phyloP scores from a whole-genome alignment of 345 rosid species.

The Aethionema arabicum region DNA sequence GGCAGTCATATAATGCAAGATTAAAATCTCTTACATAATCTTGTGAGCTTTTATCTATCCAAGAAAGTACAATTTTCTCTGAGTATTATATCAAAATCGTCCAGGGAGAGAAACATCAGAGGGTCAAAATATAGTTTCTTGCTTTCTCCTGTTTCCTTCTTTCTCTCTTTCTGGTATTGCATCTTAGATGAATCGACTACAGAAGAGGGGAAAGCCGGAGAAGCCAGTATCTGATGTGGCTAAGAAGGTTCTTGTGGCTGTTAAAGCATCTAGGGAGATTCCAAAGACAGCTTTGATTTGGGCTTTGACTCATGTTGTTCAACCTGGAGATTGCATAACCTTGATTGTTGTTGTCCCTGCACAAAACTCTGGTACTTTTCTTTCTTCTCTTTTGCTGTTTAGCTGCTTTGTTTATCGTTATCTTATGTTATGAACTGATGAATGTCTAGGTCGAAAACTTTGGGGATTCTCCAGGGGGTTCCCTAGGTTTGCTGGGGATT shows the following conservation, averaged over 20 bases:
- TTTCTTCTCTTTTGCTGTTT: constrained; percentile 10
- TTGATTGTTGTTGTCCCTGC: constrained; percentile 89
- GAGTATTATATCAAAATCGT: constrained; percentile 4
- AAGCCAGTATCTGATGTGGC: constrained; percentile 52
- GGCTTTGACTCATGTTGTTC: constrained; percentile 99
- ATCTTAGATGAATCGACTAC: constrained; percentile 61
- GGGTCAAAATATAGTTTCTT: constrained; percentile 18
- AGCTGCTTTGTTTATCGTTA: not conserved
- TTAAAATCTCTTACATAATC: constrained; percentile 20
- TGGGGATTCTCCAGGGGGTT: constrained; percentile 95
- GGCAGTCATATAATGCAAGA: constrained; percentile 26
- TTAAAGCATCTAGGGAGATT: constrained; percentile 95
- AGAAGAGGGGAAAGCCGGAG: constrained; percentile 58
- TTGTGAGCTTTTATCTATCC: constrained; percentile 24
- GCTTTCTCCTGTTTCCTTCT: constrained; percentile 11
- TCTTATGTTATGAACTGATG: constrained; percentile 11
- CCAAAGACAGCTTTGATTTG: constrained; percentile 91
- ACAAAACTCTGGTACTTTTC: constrained; percentile 61
- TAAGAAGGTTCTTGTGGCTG: constrained; percentile 90
- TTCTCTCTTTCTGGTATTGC: constrained; percentile 16
- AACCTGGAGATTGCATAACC: constrained; percentile 94
- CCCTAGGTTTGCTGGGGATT: constrained; percentile 96
- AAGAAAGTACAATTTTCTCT: constrained; percentile 22
- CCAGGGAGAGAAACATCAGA: constrained; percentile 3
- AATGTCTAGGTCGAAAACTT: constrained; percentile 64